Evolutionary conservation across 495 filamentous ascomycete genomes (phyloP), one percentile per base, ranked within the genome.

Genomic region (Poronia punctata): DNA sequence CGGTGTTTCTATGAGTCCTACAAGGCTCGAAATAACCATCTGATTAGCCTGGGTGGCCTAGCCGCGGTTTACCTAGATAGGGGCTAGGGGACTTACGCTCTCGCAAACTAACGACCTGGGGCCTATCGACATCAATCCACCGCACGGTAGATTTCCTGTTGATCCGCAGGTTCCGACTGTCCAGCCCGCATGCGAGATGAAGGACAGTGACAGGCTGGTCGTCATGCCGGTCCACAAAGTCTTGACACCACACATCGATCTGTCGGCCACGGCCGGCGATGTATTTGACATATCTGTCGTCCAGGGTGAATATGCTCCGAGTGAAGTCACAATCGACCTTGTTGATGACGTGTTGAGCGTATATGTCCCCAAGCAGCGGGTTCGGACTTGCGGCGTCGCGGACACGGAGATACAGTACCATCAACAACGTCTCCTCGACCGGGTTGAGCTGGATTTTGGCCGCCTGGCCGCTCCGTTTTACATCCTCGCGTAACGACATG

Each of bases 101-200:
- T n/a, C 45, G 45, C 8, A 48, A 18, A 9, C 11, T 38, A 9
- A 48, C 45, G 6, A 48, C 45, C 12, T 48, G 24, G 31, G 45
- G 38, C 9, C 42, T 38, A 10, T 48, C 45, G 18, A 48, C n/a
- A 17, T 48, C 38, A 7, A 48, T 43, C 45, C 45, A 48, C 9
- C 45, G 38, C 7, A 27, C 30, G 16, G 14, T 7, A 2, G 26
- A 18, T 4, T 24, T 26, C 38, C 45, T 36, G 11, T 38, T 20
- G 32, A 48, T 16, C 9, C 45, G 32, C 45, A 42, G 38, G n/a
- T 31, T 29, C 24, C 45, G 45, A 15, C 38, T 48, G 24, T 48
- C 38, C 12, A 48, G 25, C 11, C 38, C 45, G 19, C 38, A 43
- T 28, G 31, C 45, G 7, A 48, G 28, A 9, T 43, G 45, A 22